These are phyloP conservation scores for Pholiota microspora DNA, from an alignment of 768 basidiomycete genomes.

Conservation along the genomic window DNA sequence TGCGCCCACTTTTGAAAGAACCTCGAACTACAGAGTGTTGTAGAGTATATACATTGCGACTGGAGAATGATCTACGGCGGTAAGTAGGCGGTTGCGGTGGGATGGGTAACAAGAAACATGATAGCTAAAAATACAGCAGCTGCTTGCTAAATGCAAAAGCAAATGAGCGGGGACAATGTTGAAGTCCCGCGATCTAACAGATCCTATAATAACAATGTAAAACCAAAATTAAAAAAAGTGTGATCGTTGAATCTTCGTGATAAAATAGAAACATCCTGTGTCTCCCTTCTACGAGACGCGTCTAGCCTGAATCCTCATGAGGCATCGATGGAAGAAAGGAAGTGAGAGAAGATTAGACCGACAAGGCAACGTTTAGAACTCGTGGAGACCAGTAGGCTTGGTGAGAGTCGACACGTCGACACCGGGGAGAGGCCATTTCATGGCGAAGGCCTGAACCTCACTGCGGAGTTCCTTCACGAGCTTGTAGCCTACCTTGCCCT, in stretches of 20 bases:
- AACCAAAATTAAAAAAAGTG: not conserved
- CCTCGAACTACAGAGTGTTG: too few relatives aligned
- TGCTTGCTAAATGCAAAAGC: not conserved
- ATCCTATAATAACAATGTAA: conserved; percentile 3
- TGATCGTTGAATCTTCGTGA: conserved; percentile 24
- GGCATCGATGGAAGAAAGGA: not conserved
- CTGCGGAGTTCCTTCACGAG: conserved; percentile 71
- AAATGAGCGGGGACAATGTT: conserved; percentile 12
- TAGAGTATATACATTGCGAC: not conserved
- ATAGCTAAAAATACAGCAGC: conserved; percentile 19
- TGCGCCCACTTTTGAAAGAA: too few relatives aligned
- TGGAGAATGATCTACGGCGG: too few relatives aligned
- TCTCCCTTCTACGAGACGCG: not conserved
- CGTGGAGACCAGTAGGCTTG: conserved; percentile 64
- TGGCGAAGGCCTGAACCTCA: conserved; percentile 83
- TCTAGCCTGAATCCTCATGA: too few relatives aligned
- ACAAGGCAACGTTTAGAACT: conserved; percentile 25
- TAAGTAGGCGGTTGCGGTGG: too few relatives aligned
- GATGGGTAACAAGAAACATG: not conserved
- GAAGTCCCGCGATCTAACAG: conserved; percentile 17
- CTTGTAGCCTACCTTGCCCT: conserved; percentile 68
- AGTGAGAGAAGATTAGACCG: not conserved
- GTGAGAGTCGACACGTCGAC: conserved; percentile 48
- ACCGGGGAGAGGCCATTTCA: conserved; percentile 91
- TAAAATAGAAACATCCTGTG: not conserved